Evolutionary conservation across 257 asterid species (phyloP).

Genomic region (Eucommia ulmoides): DNA sequence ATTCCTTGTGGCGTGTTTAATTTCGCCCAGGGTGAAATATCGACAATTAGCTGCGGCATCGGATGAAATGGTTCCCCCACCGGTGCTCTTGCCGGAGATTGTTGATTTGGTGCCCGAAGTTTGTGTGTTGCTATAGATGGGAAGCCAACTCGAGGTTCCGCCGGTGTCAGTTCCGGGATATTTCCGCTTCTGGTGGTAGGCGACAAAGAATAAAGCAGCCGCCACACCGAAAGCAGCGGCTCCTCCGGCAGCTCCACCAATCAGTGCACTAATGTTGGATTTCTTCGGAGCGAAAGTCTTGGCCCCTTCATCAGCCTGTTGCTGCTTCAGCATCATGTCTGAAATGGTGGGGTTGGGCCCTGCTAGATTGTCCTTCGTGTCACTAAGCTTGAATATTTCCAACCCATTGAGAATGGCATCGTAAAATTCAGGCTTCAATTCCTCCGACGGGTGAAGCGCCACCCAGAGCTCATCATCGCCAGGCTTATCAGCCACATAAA

Average conservation of each 20-base stretch:
- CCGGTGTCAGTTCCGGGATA: slow-evolving; percentile 24
- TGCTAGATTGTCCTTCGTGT: slow-evolving; percentile 37
- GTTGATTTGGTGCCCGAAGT: slow-evolving; percentile 37
- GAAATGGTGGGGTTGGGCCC: slow-evolving; percentile 78
- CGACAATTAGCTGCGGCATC: slow-evolving; percentile 81
- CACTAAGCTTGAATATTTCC: slow-evolving; percentile 74
- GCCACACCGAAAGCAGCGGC: slow-evolving; percentile 67
- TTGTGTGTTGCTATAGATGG: slow-evolving; percentile 54
- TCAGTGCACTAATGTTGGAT: slow-evolving; percentile 18
- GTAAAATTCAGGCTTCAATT: slow-evolving; percentile 16
- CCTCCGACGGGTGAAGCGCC: slow-evolving; percentile 33
- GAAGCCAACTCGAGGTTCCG: slow-evolving; percentile 54
- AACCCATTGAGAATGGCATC: slow-evolving; percentile 73
- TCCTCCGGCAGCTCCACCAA: slow-evolving; percentile 77
- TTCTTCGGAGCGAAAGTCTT: slow-evolving; percentile 11
- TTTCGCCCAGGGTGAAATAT: slow-evolving; percentile 64
- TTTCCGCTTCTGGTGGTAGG: slow-evolving; percentile 28
- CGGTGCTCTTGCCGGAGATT: slow-evolving; percentile 25
- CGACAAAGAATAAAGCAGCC: slow-evolving; percentile 37
- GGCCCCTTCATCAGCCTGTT: slow-evolving; percentile 17
- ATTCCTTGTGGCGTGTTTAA: slow-evolving; percentile 58
- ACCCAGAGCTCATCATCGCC: slow-evolving; percentile 38
- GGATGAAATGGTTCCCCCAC: slow-evolving; percentile 41
- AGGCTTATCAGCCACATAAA: slow-evolving; percentile 21
- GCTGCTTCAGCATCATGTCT: slow-evolving; percentile 54